phyloP scores from a whole-genome alignment of 2,329 filamentous ascomycete species.

The Monilinia vaccinii-corymbosi region DNA sequence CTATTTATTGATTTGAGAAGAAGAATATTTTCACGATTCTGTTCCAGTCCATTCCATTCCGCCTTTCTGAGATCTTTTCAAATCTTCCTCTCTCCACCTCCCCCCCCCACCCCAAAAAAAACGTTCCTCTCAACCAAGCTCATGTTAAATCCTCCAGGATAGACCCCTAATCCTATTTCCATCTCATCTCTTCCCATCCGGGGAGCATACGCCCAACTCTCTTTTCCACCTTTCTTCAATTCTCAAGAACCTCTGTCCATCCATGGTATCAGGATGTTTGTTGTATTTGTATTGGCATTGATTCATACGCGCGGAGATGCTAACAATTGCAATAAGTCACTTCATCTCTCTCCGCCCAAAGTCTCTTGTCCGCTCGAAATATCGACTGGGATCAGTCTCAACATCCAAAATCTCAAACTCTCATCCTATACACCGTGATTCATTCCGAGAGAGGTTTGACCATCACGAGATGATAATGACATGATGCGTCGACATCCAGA shows the following conservation, averaged over 20 bases:
- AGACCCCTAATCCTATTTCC: not conserved
- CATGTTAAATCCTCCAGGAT: no score
- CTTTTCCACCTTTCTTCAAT: not conserved
- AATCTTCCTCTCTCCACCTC: no score
- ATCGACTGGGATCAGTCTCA: no score
- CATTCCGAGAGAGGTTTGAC: not conserved
- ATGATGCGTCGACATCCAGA: not conserved
- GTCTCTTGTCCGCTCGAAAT: not conserved
- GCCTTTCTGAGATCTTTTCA: no score
- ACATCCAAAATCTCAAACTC: no score
- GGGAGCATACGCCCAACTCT: no score
- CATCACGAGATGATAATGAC: not conserved
- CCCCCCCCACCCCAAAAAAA: no score
- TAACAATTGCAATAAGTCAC: not conserved
- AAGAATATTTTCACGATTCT: no score
- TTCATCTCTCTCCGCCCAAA: not conserved
- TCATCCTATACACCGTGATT: not conserved
- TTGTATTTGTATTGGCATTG: not conserved
- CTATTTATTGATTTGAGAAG: no score
- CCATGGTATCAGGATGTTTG: rapidly evolving
- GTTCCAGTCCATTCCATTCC: no score
- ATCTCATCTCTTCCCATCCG: not conserved
- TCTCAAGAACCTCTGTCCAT: not conserved
- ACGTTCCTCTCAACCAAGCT: no score
- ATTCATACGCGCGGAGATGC: not conserved